phyloP scores from a whole-genome alignment of 2,329 filamentous ascomycete genomes.

The Aureobasidium namibiae region DNA sequence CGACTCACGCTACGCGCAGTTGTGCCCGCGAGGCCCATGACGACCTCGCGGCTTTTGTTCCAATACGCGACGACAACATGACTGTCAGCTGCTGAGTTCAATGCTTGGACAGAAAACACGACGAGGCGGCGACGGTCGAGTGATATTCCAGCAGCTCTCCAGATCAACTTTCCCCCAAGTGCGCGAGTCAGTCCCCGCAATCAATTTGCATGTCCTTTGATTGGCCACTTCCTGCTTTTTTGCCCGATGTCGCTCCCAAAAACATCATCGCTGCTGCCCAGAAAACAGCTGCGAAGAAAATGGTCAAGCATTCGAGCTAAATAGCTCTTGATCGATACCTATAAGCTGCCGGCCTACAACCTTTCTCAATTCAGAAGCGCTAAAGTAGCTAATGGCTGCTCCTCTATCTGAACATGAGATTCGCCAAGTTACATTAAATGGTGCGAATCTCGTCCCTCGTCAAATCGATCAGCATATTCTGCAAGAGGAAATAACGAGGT shows the following conservation, averaged over 20 bases:
- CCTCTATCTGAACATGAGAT: constrained; percentile 10
- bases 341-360: background rate
- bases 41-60: constrained; percentile 7
- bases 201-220: background rate
- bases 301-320: constrained; percentile 8
- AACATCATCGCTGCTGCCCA: background rate
- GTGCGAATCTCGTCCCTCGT: constrained; percentile 9
- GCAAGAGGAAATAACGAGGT: constrained; percentile 1
- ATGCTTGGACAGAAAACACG: background rate
- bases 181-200: constrained; percentile 9
- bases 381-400: background rate
- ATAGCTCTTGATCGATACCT: background rate
- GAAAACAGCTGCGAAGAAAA: constrained; percentile 2
- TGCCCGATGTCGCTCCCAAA: background rate
- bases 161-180: constrained; percentile 11
- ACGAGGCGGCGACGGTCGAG: background rate
- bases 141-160: background rate
- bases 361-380: background rate
- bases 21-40: constrained; percentile 6
- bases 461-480: background rate
- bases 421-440: constrained; percentile 7
- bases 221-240: background rate
- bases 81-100: background rate
- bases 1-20: constrained; percentile 8
- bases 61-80: constrained; percentile 15